A percentile compares a stretch with the other conserved stretches of the same genome.
phyloP scores from a whole-genome alignment of 371 early-diverging fungal species.

The Zychaea mexicana region DNA sequence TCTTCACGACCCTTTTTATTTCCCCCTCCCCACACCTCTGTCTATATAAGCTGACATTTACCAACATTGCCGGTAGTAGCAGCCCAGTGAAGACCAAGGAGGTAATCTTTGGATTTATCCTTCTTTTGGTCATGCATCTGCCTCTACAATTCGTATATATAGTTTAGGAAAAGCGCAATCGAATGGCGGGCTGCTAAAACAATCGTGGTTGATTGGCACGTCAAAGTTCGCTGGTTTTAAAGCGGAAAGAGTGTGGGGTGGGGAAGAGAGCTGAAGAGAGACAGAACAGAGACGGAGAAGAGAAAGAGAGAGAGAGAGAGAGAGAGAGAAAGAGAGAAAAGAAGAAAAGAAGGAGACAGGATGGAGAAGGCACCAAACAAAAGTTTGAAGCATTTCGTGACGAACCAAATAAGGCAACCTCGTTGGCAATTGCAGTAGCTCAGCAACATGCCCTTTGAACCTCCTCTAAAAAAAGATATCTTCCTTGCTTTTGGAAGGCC shows the following conservation, averaged over 20 bases:
- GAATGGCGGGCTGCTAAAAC: background rate
- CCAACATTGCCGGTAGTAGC: conserved; percentile 68
- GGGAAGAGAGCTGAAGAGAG: conserved; percentile 1
- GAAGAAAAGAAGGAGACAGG: background rate
- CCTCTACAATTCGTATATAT: background rate
- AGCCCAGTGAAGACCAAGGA: conserved; percentile 62
- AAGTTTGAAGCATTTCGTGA: background rate
- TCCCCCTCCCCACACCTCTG: background rate
- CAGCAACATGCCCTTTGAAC: background rate
- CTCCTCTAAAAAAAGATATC: background rate
- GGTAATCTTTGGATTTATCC: conserved; percentile 32
- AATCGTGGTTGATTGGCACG: background rate
- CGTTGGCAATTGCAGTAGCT: background rate
- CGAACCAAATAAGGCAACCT: conserved; percentile 4
- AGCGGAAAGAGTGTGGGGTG: background rate
- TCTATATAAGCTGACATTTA: conserved; percentile 20
- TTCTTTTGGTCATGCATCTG: conserved; percentile 24
- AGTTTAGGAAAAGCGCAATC: background rate
- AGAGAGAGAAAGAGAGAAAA: background rate
- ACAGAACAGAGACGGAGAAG: background rate
- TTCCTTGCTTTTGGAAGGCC: background rate
- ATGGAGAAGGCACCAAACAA: conserved; percentile 5
- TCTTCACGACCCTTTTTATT: no score
- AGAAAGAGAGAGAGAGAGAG: background rate
- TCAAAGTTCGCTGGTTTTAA: no score